Base-by-base conservation (phyloP, 768 basidiomycete genomes). In the Collybia mongolica region DNA sequence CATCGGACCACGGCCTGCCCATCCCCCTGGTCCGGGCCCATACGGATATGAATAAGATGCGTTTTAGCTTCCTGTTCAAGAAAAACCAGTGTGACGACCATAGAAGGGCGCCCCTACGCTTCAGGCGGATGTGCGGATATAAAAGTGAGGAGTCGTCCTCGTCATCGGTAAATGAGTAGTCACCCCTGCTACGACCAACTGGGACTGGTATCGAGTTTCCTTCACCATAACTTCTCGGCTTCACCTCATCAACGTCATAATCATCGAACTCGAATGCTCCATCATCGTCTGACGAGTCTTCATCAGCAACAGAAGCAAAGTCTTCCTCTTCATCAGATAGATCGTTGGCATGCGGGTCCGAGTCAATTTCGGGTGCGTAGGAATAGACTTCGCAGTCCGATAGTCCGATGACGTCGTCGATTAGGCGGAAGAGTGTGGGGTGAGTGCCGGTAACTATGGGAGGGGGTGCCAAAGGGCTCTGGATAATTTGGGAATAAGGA, bases 1-100 rank as follows among this genome's bases (percentile, higher is more conserved):
- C 76, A 36, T 74, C 73, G 23, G 70, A 71, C 72, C 76, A 82
- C 46, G 71, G 80, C 36, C 79, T 70, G 15, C 73, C 71, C 17
- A 81, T 72, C 43, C 81, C 79, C 59, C 78, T 80, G 26, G 86
- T 86, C 39, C 88, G 81, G 6, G 94, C 92, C 92, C 93, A 97
- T 18, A 93, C 84, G 1, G 92, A 88, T 51, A 97, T 80, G 71
- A 96, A 98, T 48, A 98, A 70, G 60, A 98, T 83, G 18, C 95
- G 84, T 73, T 95, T 97, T 70, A 85, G 72, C 73, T 93, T 95
- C 61, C 88, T 81, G 75, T 94, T 96, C 60, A 93, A 74, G 74
- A 98, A 96, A 76, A 98, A 98, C 87, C 93, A 96, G 65, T 96
- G 92, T 9, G 91, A 92, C 28, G 91, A 94, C 95, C 95, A 98